Evolutionary conservation across 768 basidiomycete genomes (phyloP), one percentile per base, ranked within the genome.

Genomic region (Suillus ampliporus): DNA sequence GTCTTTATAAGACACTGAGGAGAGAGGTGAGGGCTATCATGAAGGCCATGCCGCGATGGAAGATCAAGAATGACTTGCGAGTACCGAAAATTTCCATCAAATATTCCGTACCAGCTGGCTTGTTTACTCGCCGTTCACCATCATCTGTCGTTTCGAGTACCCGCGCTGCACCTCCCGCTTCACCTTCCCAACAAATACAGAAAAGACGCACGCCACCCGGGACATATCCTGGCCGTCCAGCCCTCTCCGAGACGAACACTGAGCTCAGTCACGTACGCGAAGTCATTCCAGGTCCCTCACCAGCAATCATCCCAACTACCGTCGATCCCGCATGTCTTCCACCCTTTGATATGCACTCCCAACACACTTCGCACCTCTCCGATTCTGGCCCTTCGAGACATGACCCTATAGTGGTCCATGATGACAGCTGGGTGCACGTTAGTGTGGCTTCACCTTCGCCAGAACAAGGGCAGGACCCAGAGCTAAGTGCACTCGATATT

Each of bases 1-100:
- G 71, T 46, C 57, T 78, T 23, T 81, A 78, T 69, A 76, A 76
- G 61, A 68, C 75, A 38, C 69, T 82, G 34, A 67, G 76, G 57
- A 79, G 74, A 31, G 75, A 77, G 61, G 66, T 72, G 28, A 76
- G 72, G 37, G 68, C 71, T 54, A 68, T 75, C 65, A 65, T 66
- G 50, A 74, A 74, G 31, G 64, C 74, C 50, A 68, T 77, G 11
- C 75, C 74, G 35, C 70, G 64, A 13, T 75, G 73, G 7, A 64
- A 74, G 46, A 74, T 75, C 5, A 68, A 75, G 62, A 75, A 75
- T 37, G 74, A 75, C 38, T 40, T 56, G 23, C 14, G 11, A 26
- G 23, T 56, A 19, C 54, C 54, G 23, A 56, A 4, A 8, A 56
- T 56, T 56, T 56, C 54, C 23, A 56, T 56, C 15, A 40, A 56